phyloP scores from a whole-genome alignment of 192 early-diverging fungal genomes.

The Coemansia sp. region DNA sequence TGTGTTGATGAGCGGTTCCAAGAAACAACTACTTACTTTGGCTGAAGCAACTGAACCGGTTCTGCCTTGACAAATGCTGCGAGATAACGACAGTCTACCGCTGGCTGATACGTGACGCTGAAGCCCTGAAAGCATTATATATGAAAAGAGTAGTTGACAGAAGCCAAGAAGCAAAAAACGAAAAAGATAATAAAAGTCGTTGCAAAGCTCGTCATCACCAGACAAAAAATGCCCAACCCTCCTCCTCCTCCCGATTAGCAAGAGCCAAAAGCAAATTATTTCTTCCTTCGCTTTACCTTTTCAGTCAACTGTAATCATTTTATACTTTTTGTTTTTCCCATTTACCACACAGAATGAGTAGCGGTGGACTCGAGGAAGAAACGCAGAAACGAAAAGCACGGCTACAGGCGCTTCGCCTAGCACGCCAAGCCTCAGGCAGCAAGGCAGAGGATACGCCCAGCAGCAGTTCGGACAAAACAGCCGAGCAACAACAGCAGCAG shows the following conservation, averaged over 20 bases:
- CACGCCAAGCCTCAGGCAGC: neutral
- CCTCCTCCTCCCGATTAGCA: neutral
- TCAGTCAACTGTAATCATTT: neutral
- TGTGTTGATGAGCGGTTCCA: neutral
- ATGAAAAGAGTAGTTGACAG: neutral
- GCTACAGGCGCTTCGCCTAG: conserved; percentile 60
- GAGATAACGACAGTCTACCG: neutral
- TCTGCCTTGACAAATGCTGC: neutral
- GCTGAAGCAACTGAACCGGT: neutral
- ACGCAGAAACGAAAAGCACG: conserved; percentile 66
- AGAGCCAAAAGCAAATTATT: neutral
- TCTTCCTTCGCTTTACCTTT: neutral
- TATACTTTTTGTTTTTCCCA: neutral
- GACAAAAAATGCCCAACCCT: neutral
- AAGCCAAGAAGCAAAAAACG: neutral
- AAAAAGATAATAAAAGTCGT: neutral
- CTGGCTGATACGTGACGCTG: neutral
- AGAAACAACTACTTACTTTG: neutral
- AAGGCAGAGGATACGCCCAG: neutral
- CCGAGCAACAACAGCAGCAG: neutral
- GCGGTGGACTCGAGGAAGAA: conserved; percentile 58
- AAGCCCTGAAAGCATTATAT: neutral
- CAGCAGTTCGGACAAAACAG: neutral
- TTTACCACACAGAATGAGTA: neutral
- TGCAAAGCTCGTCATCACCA: neutral